Conservation (phyloP, 208 protist genomes). For the Angomonas ambiguus region DNA sequence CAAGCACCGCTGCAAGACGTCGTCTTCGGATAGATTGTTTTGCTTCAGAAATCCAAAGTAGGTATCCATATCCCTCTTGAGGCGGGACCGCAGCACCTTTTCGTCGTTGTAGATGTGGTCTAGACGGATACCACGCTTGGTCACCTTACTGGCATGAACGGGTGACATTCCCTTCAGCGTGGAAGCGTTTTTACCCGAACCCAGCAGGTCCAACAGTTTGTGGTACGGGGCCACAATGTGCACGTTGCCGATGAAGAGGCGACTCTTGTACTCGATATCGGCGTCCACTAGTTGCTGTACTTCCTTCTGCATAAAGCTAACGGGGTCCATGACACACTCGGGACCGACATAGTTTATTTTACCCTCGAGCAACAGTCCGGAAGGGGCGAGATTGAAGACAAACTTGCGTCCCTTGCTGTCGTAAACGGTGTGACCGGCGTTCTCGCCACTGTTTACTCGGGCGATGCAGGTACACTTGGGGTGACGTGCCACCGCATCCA, state of each 20-base stretch:
- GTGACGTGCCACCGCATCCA: slow-evolving; percentile 83
- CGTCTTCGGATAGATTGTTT: slow-evolving; percentile 65
- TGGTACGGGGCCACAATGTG: slow-evolving; percentile 90
- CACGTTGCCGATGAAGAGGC: slow-evolving; percentile 87
- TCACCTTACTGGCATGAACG: slow-evolving; percentile 87
- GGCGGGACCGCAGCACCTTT: slow-evolving; percentile 40
- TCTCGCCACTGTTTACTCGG: slow-evolving; percentile 91
- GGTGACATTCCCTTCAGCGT: slow-evolving; percentile 92
- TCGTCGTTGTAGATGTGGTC: slow-evolving; percentile 91
- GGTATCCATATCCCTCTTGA: slow-evolving; percentile 84
- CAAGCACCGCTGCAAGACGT: slow-evolving; percentile 68
- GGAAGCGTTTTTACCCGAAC: slow-evolving; percentile 74
- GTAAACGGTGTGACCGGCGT: slow-evolving; percentile 90
- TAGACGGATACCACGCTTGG: slow-evolving; percentile 84
- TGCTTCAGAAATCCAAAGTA: slow-evolving; percentile 78
- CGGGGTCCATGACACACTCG: slow-evolving; percentile 90
- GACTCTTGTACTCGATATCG: slow-evolving; percentile 68
- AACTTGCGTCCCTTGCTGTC: slow-evolving; percentile 75
- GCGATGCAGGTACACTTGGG: slow-evolving; percentile 76
- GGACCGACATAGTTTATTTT: slow-evolving; percentile 85
- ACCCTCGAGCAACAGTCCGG: slow-evolving; percentile 59
- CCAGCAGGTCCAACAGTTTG: slow-evolving; percentile 87
- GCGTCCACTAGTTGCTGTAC: slow-evolving; percentile 76
- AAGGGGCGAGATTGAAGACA: slow-evolving; percentile 90
- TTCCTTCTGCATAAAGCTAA: slow-evolving; percentile 90